Evolutionary conservation across 257 asterid species (phyloP).

Genomic region (Salvia hispanica): DNA sequence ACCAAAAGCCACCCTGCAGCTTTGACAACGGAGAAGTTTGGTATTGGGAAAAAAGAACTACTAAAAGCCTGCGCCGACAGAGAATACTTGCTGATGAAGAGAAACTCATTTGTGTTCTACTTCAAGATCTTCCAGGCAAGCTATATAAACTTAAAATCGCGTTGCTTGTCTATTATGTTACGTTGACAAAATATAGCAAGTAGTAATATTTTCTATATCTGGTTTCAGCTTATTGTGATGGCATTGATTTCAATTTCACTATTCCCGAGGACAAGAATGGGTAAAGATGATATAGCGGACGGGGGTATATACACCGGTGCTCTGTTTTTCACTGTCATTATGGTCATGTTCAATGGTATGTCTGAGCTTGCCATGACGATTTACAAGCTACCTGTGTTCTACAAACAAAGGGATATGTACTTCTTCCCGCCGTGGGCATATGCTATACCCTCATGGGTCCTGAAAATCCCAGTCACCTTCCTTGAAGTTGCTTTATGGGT

Average conservation of each 20-base stretch:
- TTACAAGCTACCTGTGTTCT: conserved; percentile 68
- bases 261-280: conserved; percentile 56
- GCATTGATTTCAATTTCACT: conserved; percentile 42
- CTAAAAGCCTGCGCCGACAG: conserved; percentile 61
- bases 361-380: conserved; percentile 60
- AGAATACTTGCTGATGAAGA: conserved; percentile 62
- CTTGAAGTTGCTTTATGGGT: conserved; percentile 60
- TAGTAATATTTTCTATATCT: not conserved
- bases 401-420: conserved; percentile 61
- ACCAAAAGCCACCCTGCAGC: conserved; percentile 69
- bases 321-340: conserved; percentile 46
- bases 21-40: conserved; percentile 52
- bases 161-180: no score
- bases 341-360: conserved; percentile 63
- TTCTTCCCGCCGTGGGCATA: conserved; percentile 71
- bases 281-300: conserved; percentile 32
- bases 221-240: conserved; percentile 51
- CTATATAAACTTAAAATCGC: not conserved
- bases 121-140: conserved; percentile 64
- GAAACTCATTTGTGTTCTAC: conserved; percentile 55
- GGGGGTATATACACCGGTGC: conserved; percentile 63
- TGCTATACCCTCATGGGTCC: conserved; percentile 63
- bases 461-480: conserved; percentile 55
- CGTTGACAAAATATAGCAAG: no score
- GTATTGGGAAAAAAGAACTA: conserved; percentile 53